Conservation (phyloP, 1,284 basidiomycete species). For the Puccinia polysora region DNA sequence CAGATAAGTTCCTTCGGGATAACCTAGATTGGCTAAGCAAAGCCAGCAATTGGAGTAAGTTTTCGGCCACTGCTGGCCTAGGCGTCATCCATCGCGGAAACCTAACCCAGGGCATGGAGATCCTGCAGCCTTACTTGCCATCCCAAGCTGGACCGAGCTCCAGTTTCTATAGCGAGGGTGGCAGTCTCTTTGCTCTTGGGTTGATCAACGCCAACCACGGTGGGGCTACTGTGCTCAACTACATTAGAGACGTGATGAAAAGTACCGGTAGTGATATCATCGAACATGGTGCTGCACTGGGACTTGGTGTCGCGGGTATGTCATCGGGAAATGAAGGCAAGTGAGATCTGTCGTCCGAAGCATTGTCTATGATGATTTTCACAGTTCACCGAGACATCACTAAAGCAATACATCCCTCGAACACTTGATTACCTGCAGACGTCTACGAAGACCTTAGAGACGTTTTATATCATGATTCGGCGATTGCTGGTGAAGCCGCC, state of each 20-base stretch:
- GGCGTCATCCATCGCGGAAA: slow-evolving; percentile 96
- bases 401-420: not conserved
- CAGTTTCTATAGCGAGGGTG: slow-evolving; percentile 75
- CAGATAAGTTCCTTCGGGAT: slow-evolving; percentile 82
- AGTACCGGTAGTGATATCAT: slow-evolving; percentile 68
- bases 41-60: slow-evolving; percentile 95
- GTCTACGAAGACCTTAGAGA: slow-evolving; percentile 85
- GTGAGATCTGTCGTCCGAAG: slow-evolving; percentile 42
- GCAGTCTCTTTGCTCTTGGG: slow-evolving; percentile 86
- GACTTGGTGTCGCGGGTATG: slow-evolving; percentile 86
- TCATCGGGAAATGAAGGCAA: slow-evolving; percentile 70
- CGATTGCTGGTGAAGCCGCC: slow-evolving; percentile 85
- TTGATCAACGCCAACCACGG: slow-evolving; percentile 72
- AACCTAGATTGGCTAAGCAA: slow-evolving; percentile 91
- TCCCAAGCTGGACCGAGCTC: slow-evolving; percentile 62
- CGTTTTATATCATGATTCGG: slow-evolving; percentile 82
- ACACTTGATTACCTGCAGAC: slow-evolving; percentile 56
- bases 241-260: slow-evolving; percentile 68
- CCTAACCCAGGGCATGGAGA: slow-evolving; percentile 81
- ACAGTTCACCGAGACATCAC: not conserved
- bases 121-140: slow-evolving; percentile 89
- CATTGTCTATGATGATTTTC: too few relatives aligned
- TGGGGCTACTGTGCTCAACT: slow-evolving; percentile 66
- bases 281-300: slow-evolving; percentile 90
- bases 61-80: slow-evolving; percentile 86